A percentile compares a stretch with the other conserved stretches of the same genome.
phyloP scores from a whole-genome alignment of 768 basidiomycete species.

The Termitomyces sp. region DNA sequence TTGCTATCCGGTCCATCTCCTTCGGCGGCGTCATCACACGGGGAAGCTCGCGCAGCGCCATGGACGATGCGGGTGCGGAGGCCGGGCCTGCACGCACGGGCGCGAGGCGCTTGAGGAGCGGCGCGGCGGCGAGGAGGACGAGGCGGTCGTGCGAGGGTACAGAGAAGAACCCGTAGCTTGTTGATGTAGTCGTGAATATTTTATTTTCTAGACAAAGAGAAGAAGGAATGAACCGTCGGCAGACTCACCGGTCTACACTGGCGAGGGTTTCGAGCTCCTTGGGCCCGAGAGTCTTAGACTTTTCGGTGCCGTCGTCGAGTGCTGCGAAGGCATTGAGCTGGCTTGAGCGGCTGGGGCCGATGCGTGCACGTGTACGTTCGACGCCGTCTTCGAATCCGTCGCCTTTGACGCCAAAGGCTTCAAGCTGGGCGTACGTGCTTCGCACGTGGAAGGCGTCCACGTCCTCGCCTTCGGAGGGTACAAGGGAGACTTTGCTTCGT shows the following conservation, averaged over 20 bases:
- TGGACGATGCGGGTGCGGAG: constrained; percentile 37
- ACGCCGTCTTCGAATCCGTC: constrained; percentile 94
- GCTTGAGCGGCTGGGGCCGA: constrained; percentile 47
- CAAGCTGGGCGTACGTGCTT: constrained; percentile 86
- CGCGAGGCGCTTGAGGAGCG: constrained; percentile 54
- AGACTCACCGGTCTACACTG: constrained; percentile 80
- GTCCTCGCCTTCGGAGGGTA: constrained; percentile 76
- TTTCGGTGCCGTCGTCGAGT: constrained; percentile 52
- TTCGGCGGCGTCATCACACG: constrained; percentile 43
- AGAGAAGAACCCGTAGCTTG: constrained; percentile 89
- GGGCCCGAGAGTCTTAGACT: constrained; percentile 58
- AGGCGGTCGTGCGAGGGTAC: constrained; percentile 80
- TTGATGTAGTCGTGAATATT: constrained; percentile 6
- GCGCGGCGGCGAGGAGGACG: constrained; percentile 57
- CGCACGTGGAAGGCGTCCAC: constrained; percentile 78
- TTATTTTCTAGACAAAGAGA: not conserved
- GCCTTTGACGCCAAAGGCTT: constrained; percentile 84
- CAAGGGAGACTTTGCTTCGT: constrained; percentile 51
- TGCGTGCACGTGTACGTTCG: constrained; percentile 82
- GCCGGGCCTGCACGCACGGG: constrained; percentile 39
- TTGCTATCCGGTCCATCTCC: constrained; percentile 73
- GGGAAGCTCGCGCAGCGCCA: constrained; percentile 42
- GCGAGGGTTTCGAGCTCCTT: constrained; percentile 69
- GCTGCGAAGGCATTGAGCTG: constrained; percentile 54
- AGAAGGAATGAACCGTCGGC: not conserved